Evolutionary conservation across 352 stramenopile genomes (phyloP).

Genomic region (Globisporangium yorkense): DNA sequence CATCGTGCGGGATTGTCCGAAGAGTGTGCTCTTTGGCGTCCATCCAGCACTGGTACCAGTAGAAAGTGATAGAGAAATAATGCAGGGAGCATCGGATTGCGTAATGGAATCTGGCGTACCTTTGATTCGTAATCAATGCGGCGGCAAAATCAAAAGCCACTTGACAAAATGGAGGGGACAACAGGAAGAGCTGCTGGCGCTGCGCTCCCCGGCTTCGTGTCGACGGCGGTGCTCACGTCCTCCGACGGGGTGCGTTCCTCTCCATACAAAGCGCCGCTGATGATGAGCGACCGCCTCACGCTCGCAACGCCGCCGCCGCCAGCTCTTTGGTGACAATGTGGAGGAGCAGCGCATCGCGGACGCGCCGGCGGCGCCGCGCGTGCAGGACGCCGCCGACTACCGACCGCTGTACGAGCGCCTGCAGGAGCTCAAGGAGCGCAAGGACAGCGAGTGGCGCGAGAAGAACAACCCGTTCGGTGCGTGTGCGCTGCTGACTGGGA

Average conservation of each 20-base stretch:
- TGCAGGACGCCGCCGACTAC: conserved; percentile 43
- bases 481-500: neutral
- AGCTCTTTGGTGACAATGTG: conserved; percentile 87
- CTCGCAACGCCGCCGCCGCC: neutral
- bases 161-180: too few species aligned
- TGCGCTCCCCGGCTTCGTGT: conserved; percentile 69
- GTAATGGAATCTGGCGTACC: too few species aligned
- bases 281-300: neutral
- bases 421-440: conserved; percentile 69
- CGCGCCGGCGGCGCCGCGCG: conserved; percentile 32
- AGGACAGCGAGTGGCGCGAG: conserved; percentile 86
- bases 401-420: conserved; percentile 79
- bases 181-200: neutral
- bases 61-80: neutral
- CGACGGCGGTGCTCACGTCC: conserved; percentile 76
- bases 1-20: neutral
- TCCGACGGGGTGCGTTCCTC: conserved; percentile 57
- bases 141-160: neutral
- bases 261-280: neutral
- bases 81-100: neutral
- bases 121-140: too few species aligned
- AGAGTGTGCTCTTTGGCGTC: neutral
- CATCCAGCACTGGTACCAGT: neutral
- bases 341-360: conserved; percentile 79
- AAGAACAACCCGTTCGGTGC: conserved; percentile 87